These are phyloP conservation scores for Ustilago loliicola DNA, from an alignment of 1,284 basidiomycete genomes.

Conservation along the genomic window DNA sequence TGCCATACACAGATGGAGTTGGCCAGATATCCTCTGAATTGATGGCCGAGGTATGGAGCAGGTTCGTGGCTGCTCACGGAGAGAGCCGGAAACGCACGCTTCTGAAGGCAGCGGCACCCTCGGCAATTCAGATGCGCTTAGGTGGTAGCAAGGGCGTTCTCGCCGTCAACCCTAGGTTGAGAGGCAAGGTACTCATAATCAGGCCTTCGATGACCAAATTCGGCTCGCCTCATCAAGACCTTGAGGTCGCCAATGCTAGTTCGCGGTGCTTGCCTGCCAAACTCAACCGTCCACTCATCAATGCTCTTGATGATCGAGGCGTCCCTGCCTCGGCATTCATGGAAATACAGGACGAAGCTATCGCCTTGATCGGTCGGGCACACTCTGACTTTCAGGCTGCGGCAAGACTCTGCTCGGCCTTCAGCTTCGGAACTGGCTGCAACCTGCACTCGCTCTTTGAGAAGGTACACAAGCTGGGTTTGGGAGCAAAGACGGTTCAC, in stretches of 20 bases:
- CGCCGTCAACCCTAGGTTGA: conserved; percentile 30
- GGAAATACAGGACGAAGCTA: conserved; percentile 33
- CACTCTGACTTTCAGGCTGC: conserved; percentile 28
- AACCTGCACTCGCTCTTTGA: conserved; percentile 31
- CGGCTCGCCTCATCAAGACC: conserved; percentile 23
- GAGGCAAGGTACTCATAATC: conserved; percentile 23
- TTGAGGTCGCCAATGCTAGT: conserved; percentile 39
- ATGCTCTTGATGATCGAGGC: conserved; percentile 37
- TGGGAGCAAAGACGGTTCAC: conserved; percentile 12
- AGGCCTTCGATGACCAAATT: conserved; percentile 42
- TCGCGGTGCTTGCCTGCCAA: conserved; percentile 26
- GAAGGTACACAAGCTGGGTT: conserved; percentile 28
- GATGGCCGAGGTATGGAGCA: conserved; percentile 42
- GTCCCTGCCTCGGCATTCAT: conserved; percentile 16
- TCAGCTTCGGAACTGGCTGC: conserved; percentile 36
- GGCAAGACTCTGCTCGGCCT: conserved; percentile 25
- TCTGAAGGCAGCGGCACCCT: conserved; percentile 29
- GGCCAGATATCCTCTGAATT: conserved; percentile 36
- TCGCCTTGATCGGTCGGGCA: conserved; percentile 27
- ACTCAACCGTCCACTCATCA: conserved; percentile 47
- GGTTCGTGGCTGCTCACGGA: conserved; percentile 25
- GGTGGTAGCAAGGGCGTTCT: conserved; percentile 47
- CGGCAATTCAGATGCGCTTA: conserved; percentile 44
- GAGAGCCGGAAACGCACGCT: conserved; percentile 28
- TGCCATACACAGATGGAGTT: conserved; percentile 34